Conservation (phyloP, 306 rosid genomes). For the Vicia villosa region DNA sequence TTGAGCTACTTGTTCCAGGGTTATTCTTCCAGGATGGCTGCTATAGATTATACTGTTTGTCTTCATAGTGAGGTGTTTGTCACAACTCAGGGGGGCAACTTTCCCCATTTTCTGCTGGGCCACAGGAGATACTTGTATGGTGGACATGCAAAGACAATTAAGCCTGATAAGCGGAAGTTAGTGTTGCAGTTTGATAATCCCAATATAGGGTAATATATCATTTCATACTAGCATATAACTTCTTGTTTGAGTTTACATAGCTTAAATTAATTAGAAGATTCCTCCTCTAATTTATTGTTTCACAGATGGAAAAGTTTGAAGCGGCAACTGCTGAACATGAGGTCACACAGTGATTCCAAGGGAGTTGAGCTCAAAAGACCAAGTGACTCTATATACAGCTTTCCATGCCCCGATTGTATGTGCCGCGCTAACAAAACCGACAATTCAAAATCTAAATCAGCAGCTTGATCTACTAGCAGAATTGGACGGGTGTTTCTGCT, state of each 20-base stretch:
- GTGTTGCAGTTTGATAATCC: conserved; percentile 86
- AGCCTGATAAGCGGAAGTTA: conserved; percentile 95
- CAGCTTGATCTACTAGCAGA: conserved; percentile 52
- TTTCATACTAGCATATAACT: conserved; percentile 9
- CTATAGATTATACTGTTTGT: conserved; percentile 96
- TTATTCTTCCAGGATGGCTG: conserved; percentile 99
- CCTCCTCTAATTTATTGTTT: conserved; percentile 32
- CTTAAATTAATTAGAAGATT: background rate
- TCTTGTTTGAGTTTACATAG: conserved; percentile 21
- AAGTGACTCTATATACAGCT: conserved; percentile 86
- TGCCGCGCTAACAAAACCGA: conserved; percentile 72
- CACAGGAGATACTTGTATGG: conserved; percentile 93
- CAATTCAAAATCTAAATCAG: conserved; percentile 53
- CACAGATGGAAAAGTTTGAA: conserved; percentile 88
- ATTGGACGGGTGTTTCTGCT: conserved; percentile 43
- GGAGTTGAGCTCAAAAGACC: conserved; percentile 90
- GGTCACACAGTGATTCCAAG: conserved; percentile 89
- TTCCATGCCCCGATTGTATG: conserved; percentile 99
- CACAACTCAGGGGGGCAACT: conserved; percentile 98
- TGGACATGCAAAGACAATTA: conserved; percentile 94
- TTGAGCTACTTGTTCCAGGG: conserved; percentile 58
- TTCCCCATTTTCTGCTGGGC: conserved; percentile 95
- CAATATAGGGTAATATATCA: conserved; percentile 71
- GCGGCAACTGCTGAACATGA: conserved; percentile 81
- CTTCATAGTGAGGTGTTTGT: conserved; percentile 98